Percentiles rank a stretch among this genome's conserved stretches.
These are phyloP conservation scores for Candida tunisiensis DNA, from an alignment of 1,139 yeast species.

Conservation along the genomic window DNA sequence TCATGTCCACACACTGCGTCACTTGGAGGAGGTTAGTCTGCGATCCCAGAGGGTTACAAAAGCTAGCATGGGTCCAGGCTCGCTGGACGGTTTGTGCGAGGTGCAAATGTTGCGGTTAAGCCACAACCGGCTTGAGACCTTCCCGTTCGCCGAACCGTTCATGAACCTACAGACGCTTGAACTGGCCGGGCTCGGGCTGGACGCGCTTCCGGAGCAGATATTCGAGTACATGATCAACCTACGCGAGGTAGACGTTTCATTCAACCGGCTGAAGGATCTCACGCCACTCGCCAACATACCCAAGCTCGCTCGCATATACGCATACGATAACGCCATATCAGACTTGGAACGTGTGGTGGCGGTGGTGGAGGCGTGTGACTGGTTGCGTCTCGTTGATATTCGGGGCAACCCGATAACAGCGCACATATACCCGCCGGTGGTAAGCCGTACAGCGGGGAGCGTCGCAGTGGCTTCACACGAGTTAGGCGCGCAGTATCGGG, in stretches of 20 bases:
- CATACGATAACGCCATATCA: conserved; percentile 13
- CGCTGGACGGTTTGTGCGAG: conserved; percentile 9
- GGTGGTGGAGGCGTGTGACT: not conserved
- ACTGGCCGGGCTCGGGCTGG: conserved; percentile 13
- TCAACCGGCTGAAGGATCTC: conserved; percentile 13
- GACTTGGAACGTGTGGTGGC: conserved; percentile 4
- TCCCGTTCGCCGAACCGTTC: conserved; percentile 12
- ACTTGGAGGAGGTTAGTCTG: conserved; percentile 3
- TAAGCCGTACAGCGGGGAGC: too few relatives aligned
- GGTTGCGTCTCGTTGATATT: conserved; percentile 13
- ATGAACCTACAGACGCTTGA: conserved; percentile 17
- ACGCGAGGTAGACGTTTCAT: conserved; percentile 18
- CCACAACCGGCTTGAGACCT: conserved; percentile 8
- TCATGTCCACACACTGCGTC: conserved; percentile 4
- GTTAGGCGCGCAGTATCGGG: too few relatives aligned
- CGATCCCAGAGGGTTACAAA: conserved; percentile 1
- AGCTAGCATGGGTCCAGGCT: not conserved
- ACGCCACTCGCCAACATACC: conserved; percentile 12
- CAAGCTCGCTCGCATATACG: conserved; percentile 13
- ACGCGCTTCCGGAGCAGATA: conserved; percentile 12
- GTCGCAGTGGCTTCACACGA: too few relatives aligned
- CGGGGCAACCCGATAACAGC: conserved; percentile 17
- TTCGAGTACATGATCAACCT: conserved; percentile 12
- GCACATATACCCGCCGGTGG: conserved; percentile 13
- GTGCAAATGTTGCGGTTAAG: conserved; percentile 12